These are phyloP conservation scores for Ambrosiella cleistominuta DNA, from an alignment of 2,329 filamentous ascomycete genomes.

Conservation along the genomic window DNA sequence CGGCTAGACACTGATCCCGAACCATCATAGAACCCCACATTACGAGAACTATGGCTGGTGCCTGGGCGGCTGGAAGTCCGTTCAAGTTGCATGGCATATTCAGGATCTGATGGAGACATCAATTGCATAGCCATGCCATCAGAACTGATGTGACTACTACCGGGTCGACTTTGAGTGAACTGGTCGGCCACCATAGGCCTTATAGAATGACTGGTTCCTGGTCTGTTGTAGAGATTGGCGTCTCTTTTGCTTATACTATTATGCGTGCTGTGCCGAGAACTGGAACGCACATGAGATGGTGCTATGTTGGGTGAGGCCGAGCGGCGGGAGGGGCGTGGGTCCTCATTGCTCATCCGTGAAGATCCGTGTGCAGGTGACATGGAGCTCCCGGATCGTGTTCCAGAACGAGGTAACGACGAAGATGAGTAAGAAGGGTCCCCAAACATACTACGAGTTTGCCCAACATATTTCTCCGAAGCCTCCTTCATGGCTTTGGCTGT, in stretches of 20 bases:
- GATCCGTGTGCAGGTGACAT: constrained; percentile 39
- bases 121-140: constrained; percentile 51
- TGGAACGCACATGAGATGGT: constrained; percentile 6
- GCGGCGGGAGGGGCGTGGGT: constrained; percentile 5
- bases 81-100: constrained; percentile 37
- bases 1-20: constrained; percentile 26
- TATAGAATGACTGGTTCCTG: constrained; percentile 29
- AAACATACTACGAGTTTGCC: constrained; percentile 70
- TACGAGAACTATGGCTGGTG: constrained; percentile 27
- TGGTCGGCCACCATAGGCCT: constrained; percentile 30
- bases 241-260: constrained; percentile 27
- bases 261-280: constrained; percentile 16
- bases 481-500: constrained; percentile 93
- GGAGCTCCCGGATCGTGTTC: constrained; percentile 40
- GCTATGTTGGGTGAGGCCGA: constrained; percentile 9
- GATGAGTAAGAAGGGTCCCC: constrained; percentile 18
- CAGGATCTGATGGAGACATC: constrained; percentile 36
- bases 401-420: constrained; percentile 18
- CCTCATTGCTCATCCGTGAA: constrained; percentile 4
- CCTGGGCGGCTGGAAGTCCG: constrained; percentile 28
- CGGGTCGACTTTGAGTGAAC: constrained; percentile 22
- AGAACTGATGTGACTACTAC: constrained; percentile 31
- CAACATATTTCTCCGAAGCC: constrained; percentile 73
- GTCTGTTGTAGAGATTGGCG: constrained; percentile 30
- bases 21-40: constrained; percentile 40